Percentiles rank a stretch among this genome's conserved stretches.
These are phyloP conservation scores for Salix koriyanagi DNA, from an alignment of 345 rosid species.

Conservation along the genomic window DNA sequence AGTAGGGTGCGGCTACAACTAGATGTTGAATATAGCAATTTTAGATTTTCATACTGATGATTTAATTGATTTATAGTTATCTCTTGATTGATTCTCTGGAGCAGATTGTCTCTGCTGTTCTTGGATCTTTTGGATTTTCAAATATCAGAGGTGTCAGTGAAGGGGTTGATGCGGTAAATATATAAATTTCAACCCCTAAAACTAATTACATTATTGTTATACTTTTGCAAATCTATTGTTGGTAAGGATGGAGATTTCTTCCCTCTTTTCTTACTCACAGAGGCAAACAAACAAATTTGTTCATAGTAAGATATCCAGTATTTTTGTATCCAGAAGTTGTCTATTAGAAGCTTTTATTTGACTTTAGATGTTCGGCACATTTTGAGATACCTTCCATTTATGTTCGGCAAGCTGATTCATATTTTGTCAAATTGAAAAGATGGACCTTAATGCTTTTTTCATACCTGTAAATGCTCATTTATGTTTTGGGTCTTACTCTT, in stretches of 20 bases:
- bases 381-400: neutral
- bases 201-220: neutral
- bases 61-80: neutral
- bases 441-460: neutral
- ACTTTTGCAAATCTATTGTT: neutral
- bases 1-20: conserved; percentile 47
- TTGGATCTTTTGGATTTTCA: conserved; percentile 63
- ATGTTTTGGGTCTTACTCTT: neutral
- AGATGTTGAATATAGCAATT: conserved; percentile 6
- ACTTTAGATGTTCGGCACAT: neutral
- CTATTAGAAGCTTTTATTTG: neutral
- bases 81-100: conserved; percentile 4
- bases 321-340: neutral
- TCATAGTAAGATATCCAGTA: neutral
- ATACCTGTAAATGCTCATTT: neutral
- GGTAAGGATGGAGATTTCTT: neutral
- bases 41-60: neutral
- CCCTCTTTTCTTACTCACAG: neutral
- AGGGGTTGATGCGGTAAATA: conserved; percentile 42
- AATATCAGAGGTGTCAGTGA: conserved; percentile 43
- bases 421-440: neutral
- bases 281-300: neutral
- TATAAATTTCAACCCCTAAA: conserved; percentile 10
- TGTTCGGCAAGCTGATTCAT: neutral
- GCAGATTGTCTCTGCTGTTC: conserved; percentile 74